Base-by-base conservation (phyloP, 2,329 filamentous ascomycete species). In the Trichoderma harzianum region DNA sequence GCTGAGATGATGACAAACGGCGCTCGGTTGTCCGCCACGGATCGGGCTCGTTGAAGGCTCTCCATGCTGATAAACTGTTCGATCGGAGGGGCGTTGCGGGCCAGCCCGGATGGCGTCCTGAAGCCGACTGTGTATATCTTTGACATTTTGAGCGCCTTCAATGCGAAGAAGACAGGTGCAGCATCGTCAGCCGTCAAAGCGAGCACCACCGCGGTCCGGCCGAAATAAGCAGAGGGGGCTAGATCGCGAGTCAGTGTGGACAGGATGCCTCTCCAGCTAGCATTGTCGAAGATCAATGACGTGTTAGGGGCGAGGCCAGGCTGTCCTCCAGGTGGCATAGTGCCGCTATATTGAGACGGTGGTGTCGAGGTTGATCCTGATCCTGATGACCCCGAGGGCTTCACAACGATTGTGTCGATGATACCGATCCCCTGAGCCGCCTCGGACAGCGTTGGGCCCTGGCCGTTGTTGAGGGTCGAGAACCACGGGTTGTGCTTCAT, bases 41-140 rank as follows among this genome's bases (percentile, higher is more conserved):
- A 85, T 4, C 87, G 85, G 0, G 84, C 87, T 16, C 84, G 80
- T 73, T 88, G 86, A 18, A 89, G 81, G 62, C 86, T 87, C 76
- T 94, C 90, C 55, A 96, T 86, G 71, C 89, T 90, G 80, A 94
- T 93, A 75, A 96, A 92, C 7, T 93, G 93, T 77, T 96, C 93
- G 70, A 96, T 89, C 1, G 89, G 88, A 36, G 94, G 87, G 2
- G 82, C 81, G 51, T 90, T 90, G 2, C 85, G 84, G 5, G 90
- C 88, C n/a, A 94, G 84, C 1, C 88, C 76, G 76, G 87, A 78
- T 74, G 89, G 81, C 73, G 88, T 90, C 77, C 89, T 90, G 83
- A 97, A 96, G 1, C 93, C 93, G 58, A 95, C 92, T 0, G 93
- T 95, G 80, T 95, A 95, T 51, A 97, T 92, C 71, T 93, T 92